Conservation (phyloP, 352 stramenopile species). For the Phytophthora pluvialis region DNA sequence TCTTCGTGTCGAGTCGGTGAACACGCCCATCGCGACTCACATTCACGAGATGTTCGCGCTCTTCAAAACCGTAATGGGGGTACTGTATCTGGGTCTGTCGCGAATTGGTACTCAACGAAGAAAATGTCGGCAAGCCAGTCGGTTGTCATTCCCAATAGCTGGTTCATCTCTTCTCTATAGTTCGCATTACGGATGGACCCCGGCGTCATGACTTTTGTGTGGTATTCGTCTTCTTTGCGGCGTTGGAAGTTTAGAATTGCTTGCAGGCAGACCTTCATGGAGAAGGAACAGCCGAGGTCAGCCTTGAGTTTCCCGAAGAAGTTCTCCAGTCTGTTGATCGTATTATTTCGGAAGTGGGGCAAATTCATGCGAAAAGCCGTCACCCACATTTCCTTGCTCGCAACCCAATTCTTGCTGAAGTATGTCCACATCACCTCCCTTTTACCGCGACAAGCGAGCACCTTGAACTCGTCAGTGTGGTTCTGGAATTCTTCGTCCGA, state of each 20-base stretch:
- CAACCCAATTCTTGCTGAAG: too few species aligned
- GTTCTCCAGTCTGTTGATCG: conserved; percentile 7
- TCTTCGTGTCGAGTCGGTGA: conserved; percentile 6
- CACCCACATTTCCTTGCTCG: conserved; percentile 7
- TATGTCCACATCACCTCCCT: too few species aligned
- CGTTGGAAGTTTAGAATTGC: background rate
- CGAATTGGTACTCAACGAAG: conserved; percentile 4
- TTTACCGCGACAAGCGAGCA: too few species aligned
- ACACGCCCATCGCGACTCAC: background rate
- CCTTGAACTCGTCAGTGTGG: too few species aligned
- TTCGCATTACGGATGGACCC: background rate
- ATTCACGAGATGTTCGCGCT: background rate
- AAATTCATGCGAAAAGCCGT: background rate
- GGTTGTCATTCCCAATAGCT: conserved; percentile 5
- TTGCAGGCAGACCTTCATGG: conserved; percentile 1
- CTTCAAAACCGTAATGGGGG: background rate
- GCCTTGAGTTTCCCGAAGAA: conserved; percentile 12
- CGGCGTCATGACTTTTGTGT: background rate
- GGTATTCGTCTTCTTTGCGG: background rate
- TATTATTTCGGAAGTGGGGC: conserved; percentile 18
- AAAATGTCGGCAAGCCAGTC: background rate
- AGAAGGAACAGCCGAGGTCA: background rate
- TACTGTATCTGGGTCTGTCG: background rate
- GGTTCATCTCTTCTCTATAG: conserved; percentile 5
- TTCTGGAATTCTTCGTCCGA: too few species aligned